Base-by-base conservation (phyloP, 108 stramenopile genomes). In the Skeletonema grethae region DNA sequence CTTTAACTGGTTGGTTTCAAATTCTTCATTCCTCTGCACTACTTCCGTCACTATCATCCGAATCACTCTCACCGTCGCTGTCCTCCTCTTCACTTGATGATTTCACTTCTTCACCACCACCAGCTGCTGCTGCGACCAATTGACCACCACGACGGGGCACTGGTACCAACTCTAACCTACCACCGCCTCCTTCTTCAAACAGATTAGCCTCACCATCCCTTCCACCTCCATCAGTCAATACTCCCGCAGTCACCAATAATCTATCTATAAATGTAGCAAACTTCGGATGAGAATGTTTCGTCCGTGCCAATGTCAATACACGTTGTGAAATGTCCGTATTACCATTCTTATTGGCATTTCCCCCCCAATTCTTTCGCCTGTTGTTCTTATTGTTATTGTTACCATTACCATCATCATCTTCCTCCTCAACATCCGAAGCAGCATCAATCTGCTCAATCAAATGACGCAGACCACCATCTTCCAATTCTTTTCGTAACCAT, bases 401-500 rank as follows among this genome's bases (percentile, higher is more conserved):
- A 5, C 22, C 2, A 24, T 53, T 55, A 34, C 11, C 15, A 10
- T 28, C 57, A 7, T 61, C 30, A 12, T 46, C 53, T 57, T 79
- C 39, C 12, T 72, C 63, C 22, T 77, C 69, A 5, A 53, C 41
- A 56, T 72, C 79, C 10, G 68, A 65, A 20, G 75, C 79, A 61
- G 41, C 76, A 41, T 80, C 75, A 60, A 92, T 84, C 61, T 73
- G 38, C 16, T 30, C 58, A 65, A 94, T 89, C 24, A 94, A 60
- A 12, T 82, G 70, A 1, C 87, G 79, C 5, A 94, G 53, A 12
- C 90, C 90, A 8, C 82, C 87, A 73, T 91, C 89, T 70, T 66
- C 67, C 43, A 94, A 73, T 79, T 94, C 89, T 12, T 83, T 68
- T 0, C 72, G 86, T 13, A 94, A 41, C 93, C 93, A 94, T 1